Percentiles rank a stretch among this genome's conserved stretches.
Conservation (phyloP, 140 eudicot genomes). For the Cichorium intybus region DNA sequence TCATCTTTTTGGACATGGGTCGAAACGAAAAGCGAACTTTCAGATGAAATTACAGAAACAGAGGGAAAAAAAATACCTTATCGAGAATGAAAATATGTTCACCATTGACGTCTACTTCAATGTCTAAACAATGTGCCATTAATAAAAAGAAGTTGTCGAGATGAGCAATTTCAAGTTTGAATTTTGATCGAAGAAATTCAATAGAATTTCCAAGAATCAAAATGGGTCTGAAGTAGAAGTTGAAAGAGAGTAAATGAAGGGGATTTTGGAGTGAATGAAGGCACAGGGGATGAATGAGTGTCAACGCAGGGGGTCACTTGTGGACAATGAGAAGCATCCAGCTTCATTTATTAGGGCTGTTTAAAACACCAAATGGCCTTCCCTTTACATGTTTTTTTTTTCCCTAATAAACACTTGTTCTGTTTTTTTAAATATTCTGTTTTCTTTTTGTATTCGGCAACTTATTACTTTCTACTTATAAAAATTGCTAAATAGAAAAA, state of each 20-base stretch:
- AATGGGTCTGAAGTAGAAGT: not conserved
- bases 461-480: not conserved
- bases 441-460: not conserved
- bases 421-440: not conserved
- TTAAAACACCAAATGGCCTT: not conserved
- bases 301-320: conserved; percentile 11
- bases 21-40: not conserved
- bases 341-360: conserved; percentile 21
- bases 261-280: conserved; percentile 24
- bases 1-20: not conserved
- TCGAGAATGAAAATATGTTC: conserved; percentile 44
- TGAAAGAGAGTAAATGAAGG: not conserved
- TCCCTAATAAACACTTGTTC: not conserved
- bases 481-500: no score
- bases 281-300: conserved; percentile 32
- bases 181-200: not conserved
- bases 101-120: conserved; percentile 69
- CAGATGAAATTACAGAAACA: not conserved
- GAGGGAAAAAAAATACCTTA: conserved; percentile 33
- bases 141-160: not conserved
- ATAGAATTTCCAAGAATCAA: conserved; percentile 14
- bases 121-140: conserved; percentile 13
- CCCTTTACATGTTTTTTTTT: not conserved
- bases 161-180: not conserved
- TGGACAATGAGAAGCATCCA: conserved; percentile 35